These are phyloP conservation scores for Ilex paraguariensis DNA, from an alignment of 305 asterid species.

Conservation along the genomic window DNA sequence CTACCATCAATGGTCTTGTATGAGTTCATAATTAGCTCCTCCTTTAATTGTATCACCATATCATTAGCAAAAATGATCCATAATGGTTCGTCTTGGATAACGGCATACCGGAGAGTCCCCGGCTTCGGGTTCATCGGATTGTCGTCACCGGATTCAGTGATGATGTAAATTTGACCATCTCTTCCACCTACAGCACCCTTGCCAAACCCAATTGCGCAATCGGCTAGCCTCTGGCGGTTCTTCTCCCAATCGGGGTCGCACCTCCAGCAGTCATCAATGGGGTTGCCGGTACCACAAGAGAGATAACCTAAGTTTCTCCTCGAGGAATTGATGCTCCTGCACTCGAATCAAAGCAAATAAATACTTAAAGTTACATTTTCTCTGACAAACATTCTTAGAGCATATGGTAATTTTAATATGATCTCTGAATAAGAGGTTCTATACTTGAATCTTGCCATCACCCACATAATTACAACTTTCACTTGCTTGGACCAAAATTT, in stretches of 20 bases:
- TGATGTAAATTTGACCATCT: conserved; percentile 48
- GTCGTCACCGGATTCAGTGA: conserved; percentile 32
- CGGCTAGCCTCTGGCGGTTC: conserved; percentile 49
- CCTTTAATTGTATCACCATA: conserved; percentile 49
- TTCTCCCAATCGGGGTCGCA: conserved; percentile 56
- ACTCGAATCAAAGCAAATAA: background rate
- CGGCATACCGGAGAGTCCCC: conserved; percentile 59
- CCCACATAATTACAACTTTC: too few species aligned
- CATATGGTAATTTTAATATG: too few species aligned
- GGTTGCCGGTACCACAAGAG: conserved; percentile 55
- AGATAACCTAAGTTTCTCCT: conserved; percentile 52
- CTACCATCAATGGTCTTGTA: conserved; percentile 65
- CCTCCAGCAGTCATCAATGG: conserved; percentile 71
- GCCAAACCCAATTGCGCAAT: conserved; percentile 59
- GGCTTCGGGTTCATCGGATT: conserved; percentile 50
- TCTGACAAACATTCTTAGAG: too few species aligned
- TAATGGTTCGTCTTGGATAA: conserved; percentile 42
- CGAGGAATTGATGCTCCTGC: conserved; percentile 46
- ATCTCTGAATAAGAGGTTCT: too few species aligned
- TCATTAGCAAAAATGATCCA: conserved; percentile 61
- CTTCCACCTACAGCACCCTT: conserved; percentile 50
- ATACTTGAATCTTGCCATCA: too few species aligned
- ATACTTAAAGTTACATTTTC: too few species aligned
- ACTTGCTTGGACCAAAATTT: too few species aligned
- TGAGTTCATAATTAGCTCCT: conserved; percentile 62